Percentiles rank a stretch among this genome's conserved stretches.
Conservation (phyloP, 169 alveolate genomes). For the Cryptosporidium xiaoi region DNA sequence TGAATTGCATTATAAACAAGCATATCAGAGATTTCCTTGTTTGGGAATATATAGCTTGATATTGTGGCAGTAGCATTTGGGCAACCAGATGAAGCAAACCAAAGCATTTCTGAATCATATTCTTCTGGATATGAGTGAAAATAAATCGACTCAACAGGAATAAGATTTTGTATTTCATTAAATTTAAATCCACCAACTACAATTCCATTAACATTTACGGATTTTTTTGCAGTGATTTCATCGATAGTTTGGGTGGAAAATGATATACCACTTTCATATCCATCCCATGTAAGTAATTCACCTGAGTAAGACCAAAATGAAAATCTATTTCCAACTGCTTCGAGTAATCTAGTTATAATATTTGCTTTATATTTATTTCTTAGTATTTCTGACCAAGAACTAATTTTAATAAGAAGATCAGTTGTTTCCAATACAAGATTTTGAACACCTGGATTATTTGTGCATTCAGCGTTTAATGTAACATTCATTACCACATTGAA, state of each 20-base stretch:
- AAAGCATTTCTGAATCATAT: slow-evolving; percentile 47
- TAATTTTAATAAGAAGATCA: slow-evolving; percentile 17
- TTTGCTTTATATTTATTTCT: not conserved
- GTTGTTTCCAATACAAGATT: slow-evolving; percentile 40
- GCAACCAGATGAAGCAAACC: slow-evolving; percentile 18
- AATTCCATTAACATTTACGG: slow-evolving; percentile 27
- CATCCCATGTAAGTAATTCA: slow-evolving; percentile 39
- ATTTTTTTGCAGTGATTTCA: slow-evolving; percentile 29
- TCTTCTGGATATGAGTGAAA: slow-evolving; percentile 71
- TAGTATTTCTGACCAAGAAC: slow-evolving; percentile 17
- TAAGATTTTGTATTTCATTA: not conserved
- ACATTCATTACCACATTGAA: slow-evolving; percentile 35
- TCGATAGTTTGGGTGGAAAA: slow-evolving; percentile 33
- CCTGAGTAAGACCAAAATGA: slow-evolving; percentile 40
- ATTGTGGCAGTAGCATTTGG: slow-evolving; percentile 69
- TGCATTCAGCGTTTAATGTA: slow-evolving; percentile 62
- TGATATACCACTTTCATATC: slow-evolving; percentile 27
- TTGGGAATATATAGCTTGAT: slow-evolving; percentile 33
- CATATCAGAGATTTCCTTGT: slow-evolving; percentile 22
- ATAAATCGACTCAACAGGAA: slow-evolving; percentile 57
- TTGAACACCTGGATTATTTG: slow-evolving; percentile 51
- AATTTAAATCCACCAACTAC: slow-evolving; percentile 36
- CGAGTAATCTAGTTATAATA: slow-evolving; percentile 11
- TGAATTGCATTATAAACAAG: slow-evolving; percentile 28
- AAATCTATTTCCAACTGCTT: slow-evolving; percentile 54